Conservation (phyloP, 768 basidiomycete species). For the Mycena alexandri region DNA sequence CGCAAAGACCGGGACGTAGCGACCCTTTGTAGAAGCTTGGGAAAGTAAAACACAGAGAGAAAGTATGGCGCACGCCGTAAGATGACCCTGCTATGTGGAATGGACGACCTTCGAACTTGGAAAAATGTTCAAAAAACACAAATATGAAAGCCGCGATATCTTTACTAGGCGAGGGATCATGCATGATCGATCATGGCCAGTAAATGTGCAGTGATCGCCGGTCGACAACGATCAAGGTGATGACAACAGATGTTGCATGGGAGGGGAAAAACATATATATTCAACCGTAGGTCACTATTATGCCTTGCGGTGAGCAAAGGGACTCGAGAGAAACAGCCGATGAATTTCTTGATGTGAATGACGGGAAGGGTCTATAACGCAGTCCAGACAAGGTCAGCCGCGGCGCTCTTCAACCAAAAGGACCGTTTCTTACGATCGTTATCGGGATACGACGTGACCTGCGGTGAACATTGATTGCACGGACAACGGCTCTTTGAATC, state of each 20-base stretch:
- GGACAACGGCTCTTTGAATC: constrained; percentile 15
- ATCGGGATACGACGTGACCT: background rate
- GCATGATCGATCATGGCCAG: no score
- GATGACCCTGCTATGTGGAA: constrained; percentile 75
- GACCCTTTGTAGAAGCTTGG: constrained; percentile 50
- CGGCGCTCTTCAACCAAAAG: background rate
- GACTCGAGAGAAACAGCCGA: constrained; percentile 16
- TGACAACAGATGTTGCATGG: no score
- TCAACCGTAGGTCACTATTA: background rate
- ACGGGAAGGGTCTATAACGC: background rate
- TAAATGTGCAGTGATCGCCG: no score
- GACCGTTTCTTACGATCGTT: background rate
- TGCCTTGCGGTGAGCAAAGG: background rate
- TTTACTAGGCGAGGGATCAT: no score
- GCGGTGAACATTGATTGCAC: constrained; percentile 21
- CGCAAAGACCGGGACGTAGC: constrained; percentile 65
- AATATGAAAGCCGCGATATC: constrained; percentile 80
- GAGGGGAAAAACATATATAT: no score
- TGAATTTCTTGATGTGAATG: constrained; percentile 24
- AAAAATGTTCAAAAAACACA: constrained; percentile 83
- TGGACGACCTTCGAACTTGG: constrained; percentile 41
- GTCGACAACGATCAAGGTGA: no score
- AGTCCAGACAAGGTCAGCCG: background rate
- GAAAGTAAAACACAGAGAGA: background rate
- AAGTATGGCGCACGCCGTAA: constrained; percentile 56